Evolutionary conservation across 805 yeast genomes (phyloP).

Genomic region (Hanseniaspora pseudoguilliermondii): DNA sequence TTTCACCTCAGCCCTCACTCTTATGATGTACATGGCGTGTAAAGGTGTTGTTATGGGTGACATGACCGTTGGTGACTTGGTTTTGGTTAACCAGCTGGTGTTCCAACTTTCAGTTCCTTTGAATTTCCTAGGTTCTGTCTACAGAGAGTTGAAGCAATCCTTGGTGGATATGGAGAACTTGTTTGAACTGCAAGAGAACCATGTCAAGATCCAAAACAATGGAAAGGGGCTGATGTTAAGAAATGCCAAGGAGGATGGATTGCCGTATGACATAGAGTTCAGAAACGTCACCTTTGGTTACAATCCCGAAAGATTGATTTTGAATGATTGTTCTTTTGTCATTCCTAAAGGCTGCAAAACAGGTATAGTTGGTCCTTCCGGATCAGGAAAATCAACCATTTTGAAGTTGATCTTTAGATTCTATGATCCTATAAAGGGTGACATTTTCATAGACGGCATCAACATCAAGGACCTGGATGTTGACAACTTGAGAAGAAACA

Average conservation of each 20-base stretch:
- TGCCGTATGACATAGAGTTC: constrained; percentile 67
- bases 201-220: constrained; percentile 49
- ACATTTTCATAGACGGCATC: constrained; percentile 76
- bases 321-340: constrained; percentile 64
- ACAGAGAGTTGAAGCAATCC: constrained; percentile 86
- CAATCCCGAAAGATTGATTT: constrained; percentile 75
- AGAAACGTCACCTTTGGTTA: constrained; percentile 91
- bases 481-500: constrained; percentile 55
- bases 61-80: constrained; percentile 87
- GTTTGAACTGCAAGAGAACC: constrained; percentile 69
- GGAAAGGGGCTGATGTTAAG: constrained; percentile 48
- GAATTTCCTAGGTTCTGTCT: constrained; percentile 89
- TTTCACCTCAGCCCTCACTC: constrained; percentile 79
- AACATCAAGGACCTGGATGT: constrained; percentile 65
- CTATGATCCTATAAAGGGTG: constrained; percentile 69
- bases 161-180: constrained; percentile 90
- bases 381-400: constrained; percentile 89
- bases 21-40: constrained; percentile 97
- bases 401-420: constrained; percentile 75
- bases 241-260: constrained; percentile 1
- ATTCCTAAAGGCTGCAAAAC: constrained; percentile 86
- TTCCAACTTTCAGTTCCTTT: constrained; percentile 92
- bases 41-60: constrained; percentile 76
- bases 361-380: constrained; percentile 93
- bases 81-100: constrained; percentile 85